Evolutionary conservation across 2,329 filamentous ascomycete species (phyloP).

Genomic region (Epichloe hybrida): DNA sequence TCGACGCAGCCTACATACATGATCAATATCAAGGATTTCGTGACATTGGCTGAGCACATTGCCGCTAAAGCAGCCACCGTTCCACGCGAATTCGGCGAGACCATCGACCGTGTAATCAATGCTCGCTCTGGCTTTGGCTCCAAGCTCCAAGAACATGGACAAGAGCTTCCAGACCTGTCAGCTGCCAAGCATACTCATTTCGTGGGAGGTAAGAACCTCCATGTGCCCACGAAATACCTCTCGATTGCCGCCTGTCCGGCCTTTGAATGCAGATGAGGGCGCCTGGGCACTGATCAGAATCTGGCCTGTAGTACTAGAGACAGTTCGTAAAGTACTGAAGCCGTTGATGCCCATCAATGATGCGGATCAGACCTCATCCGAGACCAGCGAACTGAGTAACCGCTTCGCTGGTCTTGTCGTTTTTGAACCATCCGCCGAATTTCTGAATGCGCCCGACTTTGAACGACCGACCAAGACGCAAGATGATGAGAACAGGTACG

Average conservation of each 20-base stretch:
- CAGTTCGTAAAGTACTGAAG: constrained; percentile 19
- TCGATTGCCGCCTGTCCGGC: background rate
- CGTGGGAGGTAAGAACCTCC: constrained; percentile 15
- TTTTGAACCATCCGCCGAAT: constrained; percentile 24
- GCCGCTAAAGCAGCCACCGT: constrained; percentile 11
- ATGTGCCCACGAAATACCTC: constrained; percentile 8
- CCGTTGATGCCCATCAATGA: constrained; percentile 8
- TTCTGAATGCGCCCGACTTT: constrained; percentile 18
- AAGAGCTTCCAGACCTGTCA: constrained; percentile 3
- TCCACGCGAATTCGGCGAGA: constrained; percentile 15
- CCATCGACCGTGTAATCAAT: constrained; percentile 25
- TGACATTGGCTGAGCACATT: constrained; percentile 19
- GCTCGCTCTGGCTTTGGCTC: constrained; percentile 17
- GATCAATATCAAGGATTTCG: constrained; percentile 24
- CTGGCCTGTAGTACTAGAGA: constrained; percentile 17
- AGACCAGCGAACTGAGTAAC: constrained; percentile 11
- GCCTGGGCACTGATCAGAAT: background rate
- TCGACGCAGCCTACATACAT: constrained; percentile 14
- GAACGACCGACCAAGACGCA: background rate
- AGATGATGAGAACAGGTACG: constrained; percentile 12
- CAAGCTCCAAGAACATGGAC: constrained; percentile 9
- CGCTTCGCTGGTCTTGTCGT: constrained; percentile 22
- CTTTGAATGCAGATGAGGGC: background rate
- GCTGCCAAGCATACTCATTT: constrained; percentile 10
- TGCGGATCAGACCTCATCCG: background rate